These are phyloP conservation scores for Blumeria hordei DNA, from an alignment of 2,329 filamentous ascomycete species.

Conservation along the genomic window DNA sequence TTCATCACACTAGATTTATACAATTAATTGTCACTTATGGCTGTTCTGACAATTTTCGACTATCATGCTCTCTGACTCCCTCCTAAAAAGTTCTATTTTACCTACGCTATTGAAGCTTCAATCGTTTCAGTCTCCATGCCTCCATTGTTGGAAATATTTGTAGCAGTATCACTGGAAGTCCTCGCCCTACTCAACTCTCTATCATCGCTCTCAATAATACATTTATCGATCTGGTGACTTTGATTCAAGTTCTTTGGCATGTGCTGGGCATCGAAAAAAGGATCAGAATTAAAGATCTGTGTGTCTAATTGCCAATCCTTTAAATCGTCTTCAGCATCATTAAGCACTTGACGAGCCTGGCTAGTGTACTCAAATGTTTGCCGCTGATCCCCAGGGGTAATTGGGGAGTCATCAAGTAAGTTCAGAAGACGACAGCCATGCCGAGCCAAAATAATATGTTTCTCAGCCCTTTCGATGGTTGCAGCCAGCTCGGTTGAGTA, in stretches of 20 bases:
- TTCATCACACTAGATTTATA: too few relatives aligned
- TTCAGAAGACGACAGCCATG: slow-evolving; percentile 69
- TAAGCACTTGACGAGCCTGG: slow-evolving; percentile 62
- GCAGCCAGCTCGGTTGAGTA: slow-evolving; percentile 74
- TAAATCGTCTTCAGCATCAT: slow-evolving; percentile 78
- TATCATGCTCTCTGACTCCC: too few relatives aligned
- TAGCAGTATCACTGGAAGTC: too few relatives aligned
- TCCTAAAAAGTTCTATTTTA: too few relatives aligned
- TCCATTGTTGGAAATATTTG: too few relatives aligned
- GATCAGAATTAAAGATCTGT: not conserved
- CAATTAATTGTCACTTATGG: too few relatives aligned
- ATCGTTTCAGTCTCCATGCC: too few relatives aligned
- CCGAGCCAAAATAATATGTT: slow-evolving; percentile 81
- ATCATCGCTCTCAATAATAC: not conserved
- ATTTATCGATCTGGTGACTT: not conserved
- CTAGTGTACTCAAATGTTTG: slow-evolving; percentile 39
- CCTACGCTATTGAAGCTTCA: too few relatives aligned
- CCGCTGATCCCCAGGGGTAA: slow-evolving; percentile 63
- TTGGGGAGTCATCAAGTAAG: slow-evolving; percentile 69
- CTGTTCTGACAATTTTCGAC: too few relatives aligned
- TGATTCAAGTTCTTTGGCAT: not conserved
- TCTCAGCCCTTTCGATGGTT: slow-evolving; percentile 87
- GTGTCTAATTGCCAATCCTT: slow-evolving; percentile 35
- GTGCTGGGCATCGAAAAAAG: not conserved
- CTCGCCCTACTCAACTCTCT: too few relatives aligned